Base-by-base conservation (phyloP, 805 yeast species). In the Metschnikowia colocasiae region DNA sequence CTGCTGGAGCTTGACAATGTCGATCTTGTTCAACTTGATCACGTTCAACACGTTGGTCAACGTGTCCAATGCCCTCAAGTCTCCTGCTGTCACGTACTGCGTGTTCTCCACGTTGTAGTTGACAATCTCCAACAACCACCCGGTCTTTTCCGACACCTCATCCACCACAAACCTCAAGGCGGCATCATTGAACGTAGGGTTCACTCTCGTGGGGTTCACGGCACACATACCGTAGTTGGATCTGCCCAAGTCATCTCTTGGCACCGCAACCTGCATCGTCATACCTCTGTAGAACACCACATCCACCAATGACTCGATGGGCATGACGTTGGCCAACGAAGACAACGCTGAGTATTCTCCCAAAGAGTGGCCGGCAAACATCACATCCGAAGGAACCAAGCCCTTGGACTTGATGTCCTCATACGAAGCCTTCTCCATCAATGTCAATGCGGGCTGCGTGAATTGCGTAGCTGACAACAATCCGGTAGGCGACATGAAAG, bases 211-310 rank as follows among this genome's bases (percentile, higher is more conserved):
- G 62, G 99, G 99, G 75, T 95, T 94, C 49, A 92, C 91, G 45
- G 99, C 99, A 76, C 89, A 81, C 99, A 94, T 94, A 78, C 98
- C 98, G 64, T 94, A 94, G 78, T 94, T 94, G 50, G 99, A 94
- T 74, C 98, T 86, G 42, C 99, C 99, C 43, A 72, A 66, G 47
- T 83, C 80, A 71, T 94, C 99, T 76, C 99, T 86, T 66, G 98
- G 98, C 57, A 94, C 99, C 40, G 99, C 99, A 56, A 94, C 99
- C 77, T 94, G 99, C 99, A 94, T 94, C 42, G 99, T 95, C 98
- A 94, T 94, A 80, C 99, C 99, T 78, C 99, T 85, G 81, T 94
- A 95, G 80, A 94, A 94, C 46, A 92, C 98, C 68, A 92, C 95
- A 69, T 92, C 98, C 53, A 92, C 97, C 58, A 92, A 78, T 5